Evolutionary conservation across 108 stramenopile species (phyloP).

Genomic region (Schizochytrium sp.): DNA sequence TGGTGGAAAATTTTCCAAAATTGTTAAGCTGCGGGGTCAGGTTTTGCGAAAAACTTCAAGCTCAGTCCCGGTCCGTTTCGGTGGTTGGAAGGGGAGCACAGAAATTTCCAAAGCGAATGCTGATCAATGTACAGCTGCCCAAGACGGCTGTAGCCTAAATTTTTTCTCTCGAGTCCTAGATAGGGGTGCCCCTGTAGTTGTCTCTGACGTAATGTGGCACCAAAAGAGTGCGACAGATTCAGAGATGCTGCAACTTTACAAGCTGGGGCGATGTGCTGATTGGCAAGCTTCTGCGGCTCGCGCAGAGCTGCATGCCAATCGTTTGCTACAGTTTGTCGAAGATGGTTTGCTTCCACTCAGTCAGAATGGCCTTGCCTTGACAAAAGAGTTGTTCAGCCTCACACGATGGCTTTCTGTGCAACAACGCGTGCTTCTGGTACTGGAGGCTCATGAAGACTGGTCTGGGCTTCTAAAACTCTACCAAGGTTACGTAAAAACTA

Average conservation of each 20-base stretch:
- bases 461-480: neutral
- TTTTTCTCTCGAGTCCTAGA: neutral
- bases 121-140: neutral
- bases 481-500: neutral
- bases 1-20: neutral
- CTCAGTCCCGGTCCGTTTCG: neutral
- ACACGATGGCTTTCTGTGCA: slow-evolving; percentile 32
- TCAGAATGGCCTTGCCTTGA: neutral
- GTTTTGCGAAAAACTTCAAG: slow-evolving; percentile 48
- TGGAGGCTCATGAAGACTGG: neutral
- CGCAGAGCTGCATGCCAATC: slow-evolving; percentile 7
- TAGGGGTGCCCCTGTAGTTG: neutral
- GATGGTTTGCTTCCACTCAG: neutral
- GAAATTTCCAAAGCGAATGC: neutral
- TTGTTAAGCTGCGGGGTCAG: neutral
- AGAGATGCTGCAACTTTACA: neutral
- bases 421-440: neutral
- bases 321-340: neutral
- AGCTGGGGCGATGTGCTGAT: neutral
- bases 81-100: slow-evolving; percentile 4
- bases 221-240: neutral
- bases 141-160: neutral
- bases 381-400: neutral
- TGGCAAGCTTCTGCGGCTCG: neutral
- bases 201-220: slow-evolving; percentile 39